These are phyloP conservation scores for Dorcoceras hygrometricum DNA, from an alignment of 257 asterid genomes.

Conservation along the genomic window DNA sequence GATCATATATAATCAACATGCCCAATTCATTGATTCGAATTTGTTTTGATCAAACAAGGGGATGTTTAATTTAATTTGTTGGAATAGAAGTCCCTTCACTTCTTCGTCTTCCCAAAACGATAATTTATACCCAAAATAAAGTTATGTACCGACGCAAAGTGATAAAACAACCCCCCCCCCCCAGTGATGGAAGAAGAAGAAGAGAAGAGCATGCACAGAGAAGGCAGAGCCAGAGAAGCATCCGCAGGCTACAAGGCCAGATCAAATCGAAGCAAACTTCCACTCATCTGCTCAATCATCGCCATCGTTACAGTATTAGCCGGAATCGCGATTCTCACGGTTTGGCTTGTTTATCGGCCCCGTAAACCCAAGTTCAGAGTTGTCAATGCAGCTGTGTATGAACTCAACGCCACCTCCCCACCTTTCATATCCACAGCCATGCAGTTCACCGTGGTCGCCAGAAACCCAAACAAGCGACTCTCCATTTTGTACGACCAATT, in stretches of 20 bases:
- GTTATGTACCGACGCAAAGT: neutral
- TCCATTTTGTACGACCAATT: slow-evolving; percentile 46
- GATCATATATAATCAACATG: too few relatives aligned
- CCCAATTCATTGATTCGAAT: too few relatives aligned
- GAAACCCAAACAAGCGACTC: slow-evolving; percentile 61
- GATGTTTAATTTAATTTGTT: too few relatives aligned
- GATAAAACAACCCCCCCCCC: neutral
- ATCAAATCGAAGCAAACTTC: slow-evolving; percentile 22
- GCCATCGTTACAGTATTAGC: slow-evolving; percentile 34
- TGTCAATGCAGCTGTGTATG: slow-evolving; percentile 45
- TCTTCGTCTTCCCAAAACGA: too few relatives aligned
- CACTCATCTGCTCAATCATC: slow-evolving; percentile 24
- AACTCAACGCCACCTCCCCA: slow-evolving; percentile 44
- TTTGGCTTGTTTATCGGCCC: slow-evolving; percentile 62
- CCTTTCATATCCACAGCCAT: slow-evolving; percentile 44
- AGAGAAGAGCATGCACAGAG: neutral
- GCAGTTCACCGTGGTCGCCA: slow-evolving; percentile 55
- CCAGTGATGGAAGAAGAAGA: slow-evolving; percentile 22
- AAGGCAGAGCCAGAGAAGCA: neutral
- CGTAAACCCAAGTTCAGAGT: slow-evolving; percentile 52
- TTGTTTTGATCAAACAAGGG: too few relatives aligned
- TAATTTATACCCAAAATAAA: too few relatives aligned
- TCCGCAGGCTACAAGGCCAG: neutral
- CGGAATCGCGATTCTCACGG: slow-evolving; percentile 40
- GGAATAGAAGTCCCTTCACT: too few relatives aligned